Conservation (phyloP, 164 flowering plant genomes). For the Buxus sempervirens region DNA sequence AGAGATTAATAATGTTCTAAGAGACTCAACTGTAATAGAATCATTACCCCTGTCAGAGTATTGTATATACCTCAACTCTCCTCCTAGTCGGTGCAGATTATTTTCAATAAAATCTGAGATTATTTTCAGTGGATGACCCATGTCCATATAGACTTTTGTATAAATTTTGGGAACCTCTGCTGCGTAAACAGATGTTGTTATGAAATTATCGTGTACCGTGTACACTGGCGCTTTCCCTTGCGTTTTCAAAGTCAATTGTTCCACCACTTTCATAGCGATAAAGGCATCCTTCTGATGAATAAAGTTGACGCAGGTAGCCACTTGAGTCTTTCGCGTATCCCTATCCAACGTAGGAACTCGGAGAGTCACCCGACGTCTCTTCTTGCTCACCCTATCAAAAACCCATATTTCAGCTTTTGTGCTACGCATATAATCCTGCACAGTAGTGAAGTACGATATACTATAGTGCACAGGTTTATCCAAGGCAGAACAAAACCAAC, state of each 20-base stretch:
- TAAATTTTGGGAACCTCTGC: constrained; percentile 2
- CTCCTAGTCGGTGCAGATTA: too few species aligned
- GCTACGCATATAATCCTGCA: constrained; percentile 5
- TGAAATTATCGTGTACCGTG: constrained; percentile 10
- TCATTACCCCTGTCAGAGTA: too few species aligned
- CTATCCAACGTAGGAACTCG: neutral
- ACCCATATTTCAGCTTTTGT: neutral
- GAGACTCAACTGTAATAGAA: too few species aligned
- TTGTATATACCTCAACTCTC: too few species aligned
- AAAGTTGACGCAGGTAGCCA: too few species aligned
- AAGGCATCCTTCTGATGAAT: too few species aligned
- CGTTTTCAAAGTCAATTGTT: neutral
- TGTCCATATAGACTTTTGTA: constrained; percentile 1
- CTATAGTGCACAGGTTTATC: too few species aligned
- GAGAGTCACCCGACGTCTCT: constrained; percentile 7
- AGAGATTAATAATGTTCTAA: too few species aligned
- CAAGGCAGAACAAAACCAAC: too few species aligned
- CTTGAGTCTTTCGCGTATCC: constrained; percentile 9
- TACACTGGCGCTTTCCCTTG: constrained; percentile 3
- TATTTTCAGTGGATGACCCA: constrained; percentile 1
- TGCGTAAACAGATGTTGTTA: neutral
- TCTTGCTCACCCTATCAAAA: constrained; percentile 2
- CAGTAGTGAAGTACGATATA: constrained; percentile 7
- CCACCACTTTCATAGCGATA: too few species aligned
- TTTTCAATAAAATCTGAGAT: too few species aligned